Percentiles rank a stretch among this genome's conserved stretches.
These are phyloP conservation scores for Botryotinia narcissicola DNA, from an alignment of 2,329 filamentous ascomycete species.

Conservation along the genomic window DNA sequence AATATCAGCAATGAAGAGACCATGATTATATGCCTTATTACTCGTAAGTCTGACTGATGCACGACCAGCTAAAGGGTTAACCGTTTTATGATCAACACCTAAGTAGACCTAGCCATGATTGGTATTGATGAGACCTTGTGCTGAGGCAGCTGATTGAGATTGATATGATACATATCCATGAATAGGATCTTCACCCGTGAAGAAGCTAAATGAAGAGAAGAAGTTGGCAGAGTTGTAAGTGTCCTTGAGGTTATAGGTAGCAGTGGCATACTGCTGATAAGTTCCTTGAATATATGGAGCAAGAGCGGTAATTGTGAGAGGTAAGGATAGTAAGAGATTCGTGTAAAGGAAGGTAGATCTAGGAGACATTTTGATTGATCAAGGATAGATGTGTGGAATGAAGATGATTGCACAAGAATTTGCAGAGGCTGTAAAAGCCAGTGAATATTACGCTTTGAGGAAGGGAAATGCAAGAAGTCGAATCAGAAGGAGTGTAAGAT, in stretches of 20 bases:
- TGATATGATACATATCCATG: constrained; percentile 73
- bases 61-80: constrained; percentile 57
- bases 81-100: constrained; percentile 63
- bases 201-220: constrained; percentile 54
- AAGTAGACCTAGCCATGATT: constrained; percentile 58
- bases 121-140: constrained; percentile 46
- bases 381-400: not conserved
- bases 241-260: constrained; percentile 45
- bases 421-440: not conserved
- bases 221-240: constrained; percentile 46
- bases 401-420: not conserved
- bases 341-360: not conserved
- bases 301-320: not conserved
- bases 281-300: not conserved
- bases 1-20: constrained; percentile 58
- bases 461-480: constrained; percentile 2
- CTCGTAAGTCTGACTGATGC: constrained; percentile 65
- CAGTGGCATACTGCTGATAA: constrained; percentile 23
- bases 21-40: constrained; percentile 52
- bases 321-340: not conserved
- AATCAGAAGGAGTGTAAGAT: constrained; percentile 15
- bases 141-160: constrained; percentile 54
- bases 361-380: constrained; percentile 4
- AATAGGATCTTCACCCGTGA: constrained; percentile 63
- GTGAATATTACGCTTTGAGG: not conserved